phyloP scores from a whole-genome alignment of 2,329 filamentous ascomycete species.

The Colletotrichum sp. region DNA sequence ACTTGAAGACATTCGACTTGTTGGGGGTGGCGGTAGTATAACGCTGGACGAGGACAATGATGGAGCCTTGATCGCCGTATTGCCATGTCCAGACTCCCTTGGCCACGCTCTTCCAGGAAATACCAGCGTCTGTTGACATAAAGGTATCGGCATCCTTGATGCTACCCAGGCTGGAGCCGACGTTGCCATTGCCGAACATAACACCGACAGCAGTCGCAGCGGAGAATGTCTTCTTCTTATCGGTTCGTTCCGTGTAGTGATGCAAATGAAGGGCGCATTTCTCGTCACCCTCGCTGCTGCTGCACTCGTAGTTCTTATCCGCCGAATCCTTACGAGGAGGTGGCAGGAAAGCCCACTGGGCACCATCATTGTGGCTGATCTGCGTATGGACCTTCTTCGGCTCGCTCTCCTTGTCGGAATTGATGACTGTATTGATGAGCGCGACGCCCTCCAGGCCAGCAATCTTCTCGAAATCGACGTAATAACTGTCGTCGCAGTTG shows the following conservation, averaged over 20 bases:
- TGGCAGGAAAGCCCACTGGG: constrained; percentile 78
- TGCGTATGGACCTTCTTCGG: constrained; percentile 84
- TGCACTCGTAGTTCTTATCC: constrained; percentile 74
- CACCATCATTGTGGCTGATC: constrained; percentile 97
- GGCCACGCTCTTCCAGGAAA: constrained; percentile 84
- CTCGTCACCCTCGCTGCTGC: constrained; percentile 57
- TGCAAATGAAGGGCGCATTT: constrained; percentile 91
- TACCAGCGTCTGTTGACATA: constrained; percentile 88
- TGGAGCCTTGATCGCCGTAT: constrained; percentile 92
- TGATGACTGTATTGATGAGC: constrained; percentile 84
- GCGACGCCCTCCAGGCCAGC: constrained; percentile 88
- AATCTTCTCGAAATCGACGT: constrained; percentile 97
- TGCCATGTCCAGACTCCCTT: constrained; percentile 93
- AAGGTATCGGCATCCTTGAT: constrained; percentile 84
- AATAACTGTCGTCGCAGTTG: constrained; percentile 78
- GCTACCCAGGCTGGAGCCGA: constrained; percentile 71
- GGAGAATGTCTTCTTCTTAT: constrained; percentile 84
- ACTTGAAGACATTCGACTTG: constrained; percentile 72
- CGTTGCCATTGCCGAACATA: constrained; percentile 91
- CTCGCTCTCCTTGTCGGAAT: constrained; percentile 67
- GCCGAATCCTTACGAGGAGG: constrained; percentile 75
- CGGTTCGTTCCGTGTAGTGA: constrained; percentile 88
- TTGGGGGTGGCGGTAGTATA: constrained; percentile 56
- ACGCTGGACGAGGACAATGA: constrained; percentile 87
- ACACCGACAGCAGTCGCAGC: constrained; percentile 87